These are phyloP conservation scores for Marasmius oreades DNA, from an alignment of 1,284 basidiomycete genomes.

Conservation along the genomic window DNA sequence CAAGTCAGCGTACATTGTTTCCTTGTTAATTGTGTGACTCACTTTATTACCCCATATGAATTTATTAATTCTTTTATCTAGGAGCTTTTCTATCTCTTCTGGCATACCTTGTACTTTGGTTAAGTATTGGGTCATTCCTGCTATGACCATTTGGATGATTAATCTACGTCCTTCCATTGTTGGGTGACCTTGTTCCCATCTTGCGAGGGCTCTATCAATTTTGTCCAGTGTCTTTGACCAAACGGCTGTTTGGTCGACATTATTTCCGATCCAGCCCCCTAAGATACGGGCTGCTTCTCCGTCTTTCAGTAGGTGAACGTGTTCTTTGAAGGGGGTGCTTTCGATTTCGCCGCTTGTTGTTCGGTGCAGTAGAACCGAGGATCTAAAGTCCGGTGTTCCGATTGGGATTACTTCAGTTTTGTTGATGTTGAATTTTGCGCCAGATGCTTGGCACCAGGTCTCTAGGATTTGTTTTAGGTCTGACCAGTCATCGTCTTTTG, in stretches of 20 bases:
- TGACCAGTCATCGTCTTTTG: background rate
- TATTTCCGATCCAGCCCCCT: conserved; percentile 18
- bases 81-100: conserved; percentile 3
- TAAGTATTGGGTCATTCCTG: conserved; percentile 18
- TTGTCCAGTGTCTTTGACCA: conserved; percentile 18
- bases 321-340: background rate
- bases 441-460: background rate
- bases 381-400: background rate
- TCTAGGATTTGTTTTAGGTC: background rate
- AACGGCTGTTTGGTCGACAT: conserved; percentile 2
- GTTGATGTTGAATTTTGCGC: background rate
- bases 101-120: conserved; percentile 22
- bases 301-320: conserved; percentile 5
- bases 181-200: conserved; percentile 13
- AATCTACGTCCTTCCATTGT: conserved; percentile 15
- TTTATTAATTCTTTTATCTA: conserved; percentile 10
- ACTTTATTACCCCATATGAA: too few species aligned
- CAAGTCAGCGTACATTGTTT: background rate
- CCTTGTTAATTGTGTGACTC: background rate
- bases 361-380: background rate
- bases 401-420: background rate
- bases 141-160: conserved; percentile 15
- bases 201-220: conserved; percentile 3
- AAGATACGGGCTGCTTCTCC: conserved; percentile 11
- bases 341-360: background rate